Conservation (phyloP, 1,284 basidiomycete species). For the Apiotrichum mycotoxinovorans region DNA sequence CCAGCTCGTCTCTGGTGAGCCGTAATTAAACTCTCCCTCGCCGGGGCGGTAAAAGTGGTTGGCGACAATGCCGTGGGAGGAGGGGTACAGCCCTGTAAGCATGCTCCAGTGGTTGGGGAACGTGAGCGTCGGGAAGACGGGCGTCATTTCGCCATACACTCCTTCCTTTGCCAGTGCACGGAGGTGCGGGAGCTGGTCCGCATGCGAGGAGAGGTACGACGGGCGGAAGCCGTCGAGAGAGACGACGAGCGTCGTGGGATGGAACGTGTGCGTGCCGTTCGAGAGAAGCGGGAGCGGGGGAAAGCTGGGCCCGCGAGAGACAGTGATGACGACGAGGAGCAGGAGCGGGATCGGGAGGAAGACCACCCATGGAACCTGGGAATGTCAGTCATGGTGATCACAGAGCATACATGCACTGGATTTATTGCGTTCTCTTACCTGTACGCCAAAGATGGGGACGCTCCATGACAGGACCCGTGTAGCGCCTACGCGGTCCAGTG, state of each 20-base stretch:
- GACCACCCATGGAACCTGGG: slow-evolving; percentile 14
- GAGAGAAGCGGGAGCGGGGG: slow-evolving; percentile 9
- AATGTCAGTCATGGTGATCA: neutral
- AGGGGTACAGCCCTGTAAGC: slow-evolving; percentile 81
- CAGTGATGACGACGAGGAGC: slow-evolving; percentile 2
- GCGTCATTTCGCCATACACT: slow-evolving; percentile 77
- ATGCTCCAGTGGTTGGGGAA: slow-evolving; percentile 90
- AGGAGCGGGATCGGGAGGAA: slow-evolving; percentile 6
- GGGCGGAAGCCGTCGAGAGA: slow-evolving; percentile 37
- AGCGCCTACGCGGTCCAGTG: too few species aligned
- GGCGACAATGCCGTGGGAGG: slow-evolving; percentile 83
- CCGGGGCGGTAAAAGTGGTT: slow-evolving; percentile 80
- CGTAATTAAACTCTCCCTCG: slow-evolving; percentile 52
- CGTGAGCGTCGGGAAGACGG: slow-evolving; percentile 82
- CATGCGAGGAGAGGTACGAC: slow-evolving; percentile 20
- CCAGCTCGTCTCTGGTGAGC: slow-evolving; percentile 59
- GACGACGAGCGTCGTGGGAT: slow-evolving; percentile 32
- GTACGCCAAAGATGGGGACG: neutral
- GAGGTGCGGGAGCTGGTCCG: slow-evolving; percentile 22
- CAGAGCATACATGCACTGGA: neutral
- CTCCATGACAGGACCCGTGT: neutral
- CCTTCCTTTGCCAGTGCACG: slow-evolving; percentile 49
- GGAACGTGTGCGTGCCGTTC: slow-evolving; percentile 25
- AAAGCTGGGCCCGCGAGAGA: neutral
- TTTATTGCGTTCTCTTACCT: neutral